Evolutionary conservation across 768 basidiomycete genomes (phyloP), one percentile per base, ranked within the genome.

Genomic region (Boletus tomentosulus): DNA sequence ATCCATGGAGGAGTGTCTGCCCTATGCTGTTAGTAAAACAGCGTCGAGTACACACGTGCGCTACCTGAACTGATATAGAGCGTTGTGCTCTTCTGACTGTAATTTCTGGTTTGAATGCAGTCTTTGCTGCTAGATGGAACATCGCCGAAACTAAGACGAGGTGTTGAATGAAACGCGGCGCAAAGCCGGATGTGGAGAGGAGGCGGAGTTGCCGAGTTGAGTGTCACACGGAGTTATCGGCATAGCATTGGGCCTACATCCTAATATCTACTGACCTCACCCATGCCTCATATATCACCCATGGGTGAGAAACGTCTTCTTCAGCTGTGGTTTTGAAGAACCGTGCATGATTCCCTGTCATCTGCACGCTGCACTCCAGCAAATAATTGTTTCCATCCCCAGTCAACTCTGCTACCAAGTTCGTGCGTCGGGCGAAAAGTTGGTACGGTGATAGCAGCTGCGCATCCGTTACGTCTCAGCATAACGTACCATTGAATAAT

Each of bases 1-100:
- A 94, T n/a, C 97, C 97, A 71, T 98, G 94, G 54, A 99, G 75
- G 51, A 99, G 68, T 19, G 88, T 83, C 92, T 94, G 71, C 28
- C 48, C 49, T 63, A 56, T 52, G 58, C 46, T 62, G 53, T 62
- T 60, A 70, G 64, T 69, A 62, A 56, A 50, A 56, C 55, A 54
- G 62, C 63, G 69, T 58, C 46, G 50, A 46, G 45, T 54, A 51
- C 57, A 19, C 51, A 48, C 38, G 46, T 56, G 60, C 44, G 56
- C 53, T 73, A 85, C 84, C 81, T 86, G 80, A 55, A 86, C 83
- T 54, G 84, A 86, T 62, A 84, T 83, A 46, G 66, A 72, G 63
- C 84, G 78, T 59, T 69, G 75, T 34, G 69, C 63, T 49, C 65
- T 55, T 50, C 51, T 55, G 51, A 64, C 55, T 34, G 56, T 53